Evolutionary conservation across 2,329 filamentous ascomycete genomes (phyloP), one percentile per base, ranked within the genome.

Genomic region (Calonectria crousiana): DNA sequence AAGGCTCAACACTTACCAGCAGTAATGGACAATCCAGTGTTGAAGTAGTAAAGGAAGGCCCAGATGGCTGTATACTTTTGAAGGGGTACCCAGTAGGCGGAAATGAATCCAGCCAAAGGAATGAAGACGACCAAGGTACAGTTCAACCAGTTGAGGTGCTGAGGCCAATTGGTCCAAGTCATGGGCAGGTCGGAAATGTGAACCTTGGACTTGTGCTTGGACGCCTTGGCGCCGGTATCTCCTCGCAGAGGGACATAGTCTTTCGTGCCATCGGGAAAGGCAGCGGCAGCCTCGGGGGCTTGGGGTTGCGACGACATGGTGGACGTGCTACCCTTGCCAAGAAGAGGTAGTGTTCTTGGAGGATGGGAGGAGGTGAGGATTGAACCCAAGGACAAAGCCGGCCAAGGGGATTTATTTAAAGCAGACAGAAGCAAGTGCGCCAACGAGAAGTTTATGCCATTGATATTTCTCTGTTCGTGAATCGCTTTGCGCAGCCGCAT

Each of bases 111-210:
- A 71, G 90, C 88, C 67, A 96, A 75, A 44, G 95, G 95, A 65
- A 98, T 90, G 78, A 93, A 89, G 78, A 97, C 85, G 84, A 98
- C 96, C 84, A 98, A 90, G 76, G 89, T 90, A 75, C 94, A 92
- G 85, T 97, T 98, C 78, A 98, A 90, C 95, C 95, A 98, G 90
- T 98, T 95, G 88, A 98, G 90, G 84, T 98, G 95, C 87, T 96
- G 93, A 87, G 95, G 93, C 95, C 95, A 97, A 88, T 98, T 98
- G 81, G 89, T 88, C 85, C 89, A 90, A 72, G 95, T 98, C 80
- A 97, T 93, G 71, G 94, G 93, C 77, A 91, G 91, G 77, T 97
- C 95, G 76, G 95, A 92, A 86, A 98, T 97, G 86, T 98, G 95
- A 26, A 71, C 60, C 30, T 66, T 71, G 28, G 93, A 90, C 87